phyloP scores from a whole-genome alignment of 768 basidiomycete species.

The Hypholoma fasciculare region DNA sequence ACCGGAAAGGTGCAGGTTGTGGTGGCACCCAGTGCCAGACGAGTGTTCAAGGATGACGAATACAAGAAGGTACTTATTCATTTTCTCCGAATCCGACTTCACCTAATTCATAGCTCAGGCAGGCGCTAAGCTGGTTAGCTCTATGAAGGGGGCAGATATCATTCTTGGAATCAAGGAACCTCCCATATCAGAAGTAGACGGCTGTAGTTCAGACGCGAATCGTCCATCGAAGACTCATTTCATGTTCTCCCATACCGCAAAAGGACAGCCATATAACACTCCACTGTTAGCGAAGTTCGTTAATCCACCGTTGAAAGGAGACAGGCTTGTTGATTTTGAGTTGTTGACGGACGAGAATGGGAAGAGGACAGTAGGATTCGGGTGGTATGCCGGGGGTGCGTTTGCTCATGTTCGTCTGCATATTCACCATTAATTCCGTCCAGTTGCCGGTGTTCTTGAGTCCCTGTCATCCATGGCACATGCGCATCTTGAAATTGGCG shows the following conservation, averaged over 20 bases:
- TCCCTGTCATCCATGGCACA: slow-evolving; percentile 79
- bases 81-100: background rate
- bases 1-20: slow-evolving; percentile 63
- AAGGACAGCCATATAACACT: slow-evolving; percentile 87
- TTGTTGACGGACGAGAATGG: slow-evolving; percentile 61
- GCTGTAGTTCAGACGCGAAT: slow-evolving; percentile 20
- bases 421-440: slow-evolving; percentile 2
- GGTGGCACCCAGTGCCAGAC: slow-evolving; percentile 72
- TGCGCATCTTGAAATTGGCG: slow-evolving; percentile 73
- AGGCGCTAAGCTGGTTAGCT: slow-evolving; percentile 68
- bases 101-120: slow-evolving; percentile 46
- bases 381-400: slow-evolving; percentile 89
- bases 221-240: slow-evolving; percentile 52
- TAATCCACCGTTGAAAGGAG: slow-evolving; percentile 20
- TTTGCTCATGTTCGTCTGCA: background rate
- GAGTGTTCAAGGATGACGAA: slow-evolving; percentile 67
- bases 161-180: slow-evolving; percentile 90
- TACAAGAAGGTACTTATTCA: slow-evolving; percentile 58
- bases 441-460: slow-evolving; percentile 85
- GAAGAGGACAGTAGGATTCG: slow-evolving; percentile 86
- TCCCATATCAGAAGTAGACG: slow-evolving; percentile 61
- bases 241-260: slow-evolving; percentile 93
- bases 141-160: slow-evolving; percentile 60
- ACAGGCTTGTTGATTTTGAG: slow-evolving; percentile 83
- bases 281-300: slow-evolving; percentile 71